These are phyloP conservation scores for Anisodus acutangulus DNA, from an alignment of 257 asterid species.

Conservation along the genomic window DNA sequence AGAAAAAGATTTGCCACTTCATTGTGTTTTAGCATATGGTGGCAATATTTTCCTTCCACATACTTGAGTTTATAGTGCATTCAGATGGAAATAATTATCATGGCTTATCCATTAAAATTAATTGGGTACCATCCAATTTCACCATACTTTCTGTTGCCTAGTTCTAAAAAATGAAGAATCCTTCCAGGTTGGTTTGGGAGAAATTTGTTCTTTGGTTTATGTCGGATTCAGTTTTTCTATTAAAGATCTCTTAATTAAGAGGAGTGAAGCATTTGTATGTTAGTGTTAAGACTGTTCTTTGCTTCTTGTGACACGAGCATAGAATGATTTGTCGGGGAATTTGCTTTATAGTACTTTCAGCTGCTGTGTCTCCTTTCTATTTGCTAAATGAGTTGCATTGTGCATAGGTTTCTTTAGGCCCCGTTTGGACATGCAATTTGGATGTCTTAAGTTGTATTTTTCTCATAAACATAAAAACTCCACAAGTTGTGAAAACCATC, in stretches of 20 bases:
- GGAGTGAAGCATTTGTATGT: conserved; percentile 6
- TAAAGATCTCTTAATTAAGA: conserved; percentile 13
- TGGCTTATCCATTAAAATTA: not conserved
- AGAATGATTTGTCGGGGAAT: not conserved
- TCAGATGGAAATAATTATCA: not conserved
- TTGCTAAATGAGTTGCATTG: not conserved
- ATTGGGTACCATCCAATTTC: not conserved
- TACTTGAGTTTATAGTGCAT: not conserved
- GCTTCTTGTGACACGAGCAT: conserved; percentile 6
- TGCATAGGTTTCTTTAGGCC: not conserved
- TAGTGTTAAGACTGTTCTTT: not conserved
- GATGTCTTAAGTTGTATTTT: too few species aligned
- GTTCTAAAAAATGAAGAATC: not conserved
- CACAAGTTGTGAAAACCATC: too few species aligned
- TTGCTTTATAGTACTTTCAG: not conserved
- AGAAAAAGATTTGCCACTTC: not conserved
- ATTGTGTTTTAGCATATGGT: not conserved
- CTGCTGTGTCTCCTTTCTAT: conserved; percentile 5
- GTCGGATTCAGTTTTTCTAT: not conserved
- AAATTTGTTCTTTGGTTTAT: not conserved
- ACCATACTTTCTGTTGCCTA: not conserved
- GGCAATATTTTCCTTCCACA: conserved; percentile 6
- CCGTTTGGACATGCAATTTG: too few species aligned
- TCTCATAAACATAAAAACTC: too few species aligned
- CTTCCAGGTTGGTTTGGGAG: conserved; percentile 14